Evolutionary conservation across 805 yeast species (phyloP), one percentile per base, ranked within the genome.

Genomic region (Candida nonsorbophila): DNA sequence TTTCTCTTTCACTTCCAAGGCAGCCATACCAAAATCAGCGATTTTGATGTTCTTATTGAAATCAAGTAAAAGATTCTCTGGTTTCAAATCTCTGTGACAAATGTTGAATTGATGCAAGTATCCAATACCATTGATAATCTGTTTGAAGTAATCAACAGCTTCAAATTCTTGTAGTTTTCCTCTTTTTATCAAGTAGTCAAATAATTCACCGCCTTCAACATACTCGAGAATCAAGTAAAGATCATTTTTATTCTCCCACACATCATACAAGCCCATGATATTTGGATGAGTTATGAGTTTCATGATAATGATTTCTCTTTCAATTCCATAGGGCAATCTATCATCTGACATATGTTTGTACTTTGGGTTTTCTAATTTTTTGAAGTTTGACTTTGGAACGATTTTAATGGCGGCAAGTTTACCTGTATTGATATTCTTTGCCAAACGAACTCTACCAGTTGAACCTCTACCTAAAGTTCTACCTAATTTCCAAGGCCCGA

Each of bases 11-110:
- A 85, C 74, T 54, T 92, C 97, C 25, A 92, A 63, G 5, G 98
- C 97, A 11, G 98, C 98, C 98, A 92, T 92, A 19, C 98, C 98
- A 53, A 92, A 92, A 58, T 92, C 98, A 7, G 98, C 98, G 42
- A 92, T 86, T 55, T 92, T 92, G 54, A 92, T 88, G 55, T 86
- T 87, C 39, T 79, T 75, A 52, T 85, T 72, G 50, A 80, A 79
- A 60, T 88, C 97, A 24, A 88, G 64, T 24, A 83, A 57, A 44
- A 83, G 58, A 58, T 83, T 83, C 50, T 83, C 94, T 3, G 94
- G 94, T 49, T 83, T 83, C 45, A 85, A 67, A 52, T 85, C 95
- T 37, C 95, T 77, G 54, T 85, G 95, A 39, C 94, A 86, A 44
- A 85, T 84, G 52, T 84, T 84, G 51, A 84, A 76, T 37, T 82